Percentiles rank a stretch among this genome's conserved stretches.
Evolutionary conservation across 2,329 filamentous ascomycete species (phyloP).

Genomic region (Diplocarpon rosae): DNA sequence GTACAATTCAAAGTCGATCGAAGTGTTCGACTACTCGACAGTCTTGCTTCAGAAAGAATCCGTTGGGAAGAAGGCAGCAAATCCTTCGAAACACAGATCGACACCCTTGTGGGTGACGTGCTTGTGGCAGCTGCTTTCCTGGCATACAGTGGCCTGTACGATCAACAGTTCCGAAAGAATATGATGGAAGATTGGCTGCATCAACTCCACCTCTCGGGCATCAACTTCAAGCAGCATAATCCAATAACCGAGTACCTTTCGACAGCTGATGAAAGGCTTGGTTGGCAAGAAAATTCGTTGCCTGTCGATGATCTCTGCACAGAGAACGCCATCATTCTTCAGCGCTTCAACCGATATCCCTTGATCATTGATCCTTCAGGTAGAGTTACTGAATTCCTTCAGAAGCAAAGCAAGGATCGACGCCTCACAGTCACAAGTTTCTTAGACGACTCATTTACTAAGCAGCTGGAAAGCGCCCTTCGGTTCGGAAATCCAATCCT

Average conservation of each 20-base stretch:
- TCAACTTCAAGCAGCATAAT: slow-evolving; percentile 87
- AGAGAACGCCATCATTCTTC: slow-evolving; percentile 93
- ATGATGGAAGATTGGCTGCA: slow-evolving; percentile 98
- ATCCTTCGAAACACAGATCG: slow-evolving; percentile 96
- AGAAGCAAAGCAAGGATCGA: slow-evolving; percentile 87
- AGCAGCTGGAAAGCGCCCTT: slow-evolving; percentile 91
- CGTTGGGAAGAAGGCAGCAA: slow-evolving; percentile 97
- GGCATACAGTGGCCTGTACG: slow-evolving; percentile 92
- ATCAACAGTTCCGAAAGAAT: slow-evolving; percentile 93
- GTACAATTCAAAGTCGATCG: slow-evolving; percentile 98
- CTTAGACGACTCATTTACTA: slow-evolving; percentile 94
- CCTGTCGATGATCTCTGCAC: slow-evolving; percentile 97
- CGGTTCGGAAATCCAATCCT: slow-evolving; percentile 97
- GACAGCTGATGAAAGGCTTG: slow-evolving; percentile 84
- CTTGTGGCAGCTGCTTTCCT: slow-evolving; percentile 94
- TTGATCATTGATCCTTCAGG: slow-evolving; percentile 97
- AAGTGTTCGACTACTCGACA: slow-evolving; percentile 87
- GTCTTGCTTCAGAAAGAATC: slow-evolving; percentile 81
- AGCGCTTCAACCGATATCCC: slow-evolving; percentile 96
- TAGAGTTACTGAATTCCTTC: slow-evolving; percentile 85
- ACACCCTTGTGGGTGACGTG: slow-evolving; percentile 90
- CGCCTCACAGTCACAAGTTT: slow-evolving; percentile 96
- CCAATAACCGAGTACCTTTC: slow-evolving; percentile 94
- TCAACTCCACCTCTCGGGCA: slow-evolving; percentile 85
- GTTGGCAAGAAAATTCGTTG: slow-evolving; percentile 88